Percentiles rank a stretch among this genome's conserved stretches.
Conservation (phyloP, 2,329 filamentous ascomycete species). For the Exophiala sp. region DNA sequence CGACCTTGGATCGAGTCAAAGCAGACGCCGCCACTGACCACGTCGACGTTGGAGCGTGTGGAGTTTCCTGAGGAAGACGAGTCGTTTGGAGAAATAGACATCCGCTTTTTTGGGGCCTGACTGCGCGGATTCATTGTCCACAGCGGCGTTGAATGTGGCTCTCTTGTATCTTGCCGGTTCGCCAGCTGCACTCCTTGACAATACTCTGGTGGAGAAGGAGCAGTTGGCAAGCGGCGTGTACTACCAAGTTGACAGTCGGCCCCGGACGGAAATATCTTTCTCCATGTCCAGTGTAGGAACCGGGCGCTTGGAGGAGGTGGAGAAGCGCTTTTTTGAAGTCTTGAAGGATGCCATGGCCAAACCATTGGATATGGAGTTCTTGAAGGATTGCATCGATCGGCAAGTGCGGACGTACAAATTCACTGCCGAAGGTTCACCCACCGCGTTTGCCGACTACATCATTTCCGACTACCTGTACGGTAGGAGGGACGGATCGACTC, state of each 20-base stretch:
- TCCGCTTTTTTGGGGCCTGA: conserved; percentile 83
- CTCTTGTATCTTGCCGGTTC: conserved; percentile 87
- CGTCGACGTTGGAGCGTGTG: conserved; percentile 69
- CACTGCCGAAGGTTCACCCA: conserved; percentile 71
- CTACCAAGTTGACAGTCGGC: conserved; percentile 71
- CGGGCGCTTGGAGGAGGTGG: conserved; percentile 73
- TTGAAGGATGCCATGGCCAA: conserved; percentile 73
- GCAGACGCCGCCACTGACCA: conserved; percentile 64
- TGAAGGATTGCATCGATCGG: conserved; percentile 77
- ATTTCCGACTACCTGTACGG: conserved; percentile 93
- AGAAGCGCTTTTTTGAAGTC: conserved; percentile 77
- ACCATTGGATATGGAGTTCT: conserved; percentile 81
- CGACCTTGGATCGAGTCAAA: conserved; percentile 87
- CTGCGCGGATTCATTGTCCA: conserved; percentile 62
- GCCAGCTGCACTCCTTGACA: conserved; percentile 86
- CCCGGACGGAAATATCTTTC: conserved; percentile 78
- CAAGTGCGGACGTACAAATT: conserved; percentile 78
- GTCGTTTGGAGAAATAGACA: conserved; percentile 77
- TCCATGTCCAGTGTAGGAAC: conserved; percentile 82
- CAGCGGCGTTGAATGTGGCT: conserved; percentile 70
- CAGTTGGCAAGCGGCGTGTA: conserved; percentile 81
- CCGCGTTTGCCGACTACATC: conserved; percentile 75
- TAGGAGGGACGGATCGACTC: conserved; percentile 70
- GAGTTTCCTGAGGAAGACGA: conserved; percentile 97
- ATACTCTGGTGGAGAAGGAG: conserved; percentile 85